Percentiles rank a stretch among this genome's conserved stretches.
These are phyloP conservation scores for Vicia faba DNA, from an alignment of 306 rosid genomes.

Conservation along the genomic window DNA sequence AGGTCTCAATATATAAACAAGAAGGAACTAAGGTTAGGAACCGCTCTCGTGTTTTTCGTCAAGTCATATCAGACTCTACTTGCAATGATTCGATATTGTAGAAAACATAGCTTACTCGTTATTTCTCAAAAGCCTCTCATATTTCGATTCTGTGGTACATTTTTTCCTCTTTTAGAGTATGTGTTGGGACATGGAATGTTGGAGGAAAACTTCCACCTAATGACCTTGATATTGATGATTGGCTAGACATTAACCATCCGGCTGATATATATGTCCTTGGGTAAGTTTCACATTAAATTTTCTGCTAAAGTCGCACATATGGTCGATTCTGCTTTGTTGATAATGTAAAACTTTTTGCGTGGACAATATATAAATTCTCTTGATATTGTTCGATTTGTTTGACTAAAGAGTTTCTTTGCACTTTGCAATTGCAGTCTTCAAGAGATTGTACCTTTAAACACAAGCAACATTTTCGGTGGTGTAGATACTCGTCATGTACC, in stretches of 20 bases:
- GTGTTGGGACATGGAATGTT: conserved; percentile 90
- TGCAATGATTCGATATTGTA: conserved; percentile 3
- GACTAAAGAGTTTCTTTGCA: conserved; percentile 30
- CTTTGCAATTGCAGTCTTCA: conserved; percentile 68
- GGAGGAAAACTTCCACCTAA: conserved; percentile 85
- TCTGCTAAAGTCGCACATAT: background rate
- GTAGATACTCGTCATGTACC: conserved; percentile 77
- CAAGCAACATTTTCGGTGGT: conserved; percentile 86
- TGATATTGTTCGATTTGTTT: conserved; percentile 1
- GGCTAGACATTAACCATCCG: conserved; percentile 68
- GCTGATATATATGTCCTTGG: conserved; percentile 94
- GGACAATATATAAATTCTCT: background rate
- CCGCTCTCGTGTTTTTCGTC: conserved; percentile 14
- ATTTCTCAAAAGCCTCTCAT: conserved; percentile 36
- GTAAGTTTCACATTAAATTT: conserved; percentile 45
- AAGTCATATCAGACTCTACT: no score
- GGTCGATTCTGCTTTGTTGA: background rate
- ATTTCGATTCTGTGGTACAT: conserved; percentile 30
- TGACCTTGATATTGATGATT: conserved; percentile 83
- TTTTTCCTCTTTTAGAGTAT: conserved; percentile 57
- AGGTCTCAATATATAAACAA: conserved; percentile 75
- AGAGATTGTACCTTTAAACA: conserved; percentile 91
- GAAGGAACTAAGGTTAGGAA: conserved; percentile 75
- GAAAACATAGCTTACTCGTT: conserved; percentile 32
- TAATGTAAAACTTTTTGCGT: background rate